Evolutionary conservation across 2,329 filamentous ascomycete genomes (phyloP), one percentile per base, ranked within the genome.

Genomic region (Fusarium lyarnte): DNA sequence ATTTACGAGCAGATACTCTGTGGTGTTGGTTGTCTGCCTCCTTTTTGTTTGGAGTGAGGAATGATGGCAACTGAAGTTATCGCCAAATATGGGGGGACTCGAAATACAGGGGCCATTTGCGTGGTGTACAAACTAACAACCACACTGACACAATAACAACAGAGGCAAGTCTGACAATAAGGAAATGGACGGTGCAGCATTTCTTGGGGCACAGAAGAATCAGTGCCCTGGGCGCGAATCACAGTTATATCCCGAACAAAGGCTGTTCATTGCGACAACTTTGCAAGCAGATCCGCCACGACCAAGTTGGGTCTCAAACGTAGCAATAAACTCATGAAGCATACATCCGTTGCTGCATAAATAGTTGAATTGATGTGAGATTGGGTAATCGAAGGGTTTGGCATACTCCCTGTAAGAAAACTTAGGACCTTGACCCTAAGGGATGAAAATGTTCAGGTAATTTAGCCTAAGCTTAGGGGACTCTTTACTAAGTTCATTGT

Each of bases 161-260:
- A 2, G 7, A 38, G 1, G 6, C 6, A 25, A 25, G 16, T 0
- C 0, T 23, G 3, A 1, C 4, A 17, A 35, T 13, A 16, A 35
- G 2, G 8, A 19, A 10, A 10, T 19, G 16, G n/a, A 33, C 2
- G 3, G 5, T 2, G 4, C 21, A 19, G 5, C 8, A 33, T 10
- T 27, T 29, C 5, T 23, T 51, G 11, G 3, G n/a, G n/a, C 8
- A 2, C 4, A 10, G 4, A 8, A 21, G 29, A 35, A 19, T 10
- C 9, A 3, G 2, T 12, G 7, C 31, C 1, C 10, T 9, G 19
- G 6, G 2, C 19, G 23, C 19, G 2, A 38, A 9, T 6, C 2
- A 27, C 25, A 21, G 17, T 12, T 16, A 5, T 17, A 25, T 19
- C n/a, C 8, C 12, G 6, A 51, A 2, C 6, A 14, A 9, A 25